phyloP scores from a whole-genome alignment of 164 flowering plant species.

The Piper longum region DNA sequence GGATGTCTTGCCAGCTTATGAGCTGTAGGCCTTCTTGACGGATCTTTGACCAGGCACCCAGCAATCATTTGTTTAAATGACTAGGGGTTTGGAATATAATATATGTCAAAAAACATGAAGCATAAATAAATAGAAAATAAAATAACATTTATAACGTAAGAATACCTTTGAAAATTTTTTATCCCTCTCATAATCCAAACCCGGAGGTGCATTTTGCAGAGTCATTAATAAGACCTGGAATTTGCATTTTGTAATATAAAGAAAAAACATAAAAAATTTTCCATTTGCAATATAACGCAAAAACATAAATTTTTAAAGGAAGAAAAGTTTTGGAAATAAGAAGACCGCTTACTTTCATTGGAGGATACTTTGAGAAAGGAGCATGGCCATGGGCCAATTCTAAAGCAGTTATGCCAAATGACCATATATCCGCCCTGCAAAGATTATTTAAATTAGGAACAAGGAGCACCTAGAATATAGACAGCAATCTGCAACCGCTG shows the following conservation, averaged over 20 bases:
- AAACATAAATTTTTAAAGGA: not conserved
- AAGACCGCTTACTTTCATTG: constrained; percentile 61
- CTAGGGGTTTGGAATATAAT: constrained; percentile 19
- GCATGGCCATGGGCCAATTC: constrained; percentile 99
- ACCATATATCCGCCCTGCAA: constrained; percentile 97
- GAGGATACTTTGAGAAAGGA: constrained; percentile 97
- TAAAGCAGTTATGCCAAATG: constrained; percentile 95
- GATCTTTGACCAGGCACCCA: constrained; percentile 92
- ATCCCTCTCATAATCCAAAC: constrained; percentile 80
- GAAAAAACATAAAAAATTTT: not conserved
- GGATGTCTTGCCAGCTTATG: constrained; percentile 71
- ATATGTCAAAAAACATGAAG: not conserved
- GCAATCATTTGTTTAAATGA: constrained; percentile 97
- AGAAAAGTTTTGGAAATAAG: not conserved
- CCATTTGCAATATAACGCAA: not conserved
- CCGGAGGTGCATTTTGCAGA: constrained; percentile 91
- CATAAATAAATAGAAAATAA: not conserved
- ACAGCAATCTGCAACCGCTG: not conserved
- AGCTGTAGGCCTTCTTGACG: constrained; percentile 82
- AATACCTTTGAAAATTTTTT: constrained; percentile 81
- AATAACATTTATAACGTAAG: not conserved
- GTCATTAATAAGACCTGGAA: constrained; percentile 89
- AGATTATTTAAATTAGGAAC: not conserved
- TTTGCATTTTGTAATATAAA: not conserved
- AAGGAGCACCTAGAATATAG: not conserved